Evolutionary conservation across 495 filamentous ascomycete species (phyloP), one percentile per base, ranked within the genome.

Genomic region (Daldinia concentrica): DNA sequence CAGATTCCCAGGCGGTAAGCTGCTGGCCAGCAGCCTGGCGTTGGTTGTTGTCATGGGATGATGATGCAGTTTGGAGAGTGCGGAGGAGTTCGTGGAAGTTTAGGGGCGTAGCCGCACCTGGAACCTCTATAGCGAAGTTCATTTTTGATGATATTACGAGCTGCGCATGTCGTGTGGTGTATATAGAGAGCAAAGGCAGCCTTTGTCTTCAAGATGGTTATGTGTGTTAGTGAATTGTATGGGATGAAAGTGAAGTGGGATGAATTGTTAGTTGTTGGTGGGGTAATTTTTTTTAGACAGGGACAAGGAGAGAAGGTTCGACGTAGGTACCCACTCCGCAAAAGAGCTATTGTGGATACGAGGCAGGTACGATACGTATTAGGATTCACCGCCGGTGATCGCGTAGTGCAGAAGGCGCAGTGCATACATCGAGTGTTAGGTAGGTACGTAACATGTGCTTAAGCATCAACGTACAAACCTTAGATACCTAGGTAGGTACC

Each of bases 21-120:
- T 98, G 95, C 76, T 92, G 86, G 2, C 90, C 89, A 30, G 91
- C 93, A 11, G 91, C 88, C 75, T 93, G 90, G 30, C 97, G 87
- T 68, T 91, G 90, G 65, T 89, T 88, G 55, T 91, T 88, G 52
- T 91, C 87, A 52, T 84, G 86, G n/a, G 92, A 94, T 24, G 92
- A 94, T 24, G 89, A 83, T 3, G 93, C 94, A 27, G 89, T 85
- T 27, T 88, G 81, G 57, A 98, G 81, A 4, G 89, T 86, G 73
- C 89, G 89, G 72, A 90, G 88, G 4, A 99, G 88, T 72, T 90
- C 90, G 52, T 89, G 83, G 32, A 87, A 85, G 61, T 68, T 84
- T 48, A 90, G 78, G 55, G 88, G 88, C 59, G 76, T 79, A 5
- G 84, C 84, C 61, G 85, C 83, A 59, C 85, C 86, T 2, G 85